Conservation (phyloP, 345 rosid species). For the Populus deltoides region DNA sequence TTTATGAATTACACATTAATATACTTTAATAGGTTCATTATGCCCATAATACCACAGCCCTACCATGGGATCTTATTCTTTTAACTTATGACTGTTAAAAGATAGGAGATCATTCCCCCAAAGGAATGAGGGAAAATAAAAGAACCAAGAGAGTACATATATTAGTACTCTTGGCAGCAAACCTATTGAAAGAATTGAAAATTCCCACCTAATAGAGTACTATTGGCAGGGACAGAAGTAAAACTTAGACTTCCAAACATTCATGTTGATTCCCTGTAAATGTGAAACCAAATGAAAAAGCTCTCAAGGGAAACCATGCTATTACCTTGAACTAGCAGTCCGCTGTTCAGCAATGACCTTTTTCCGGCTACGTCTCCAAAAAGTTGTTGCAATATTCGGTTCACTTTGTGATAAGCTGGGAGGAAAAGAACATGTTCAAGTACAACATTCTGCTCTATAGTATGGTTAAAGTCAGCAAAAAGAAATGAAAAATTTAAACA, state of each 20-base stretch:
- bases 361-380: conserved; percentile 86
- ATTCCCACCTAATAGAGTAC: not conserved
- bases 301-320: conserved; percentile 39
- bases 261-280: not conserved
- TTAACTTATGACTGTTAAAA: not conserved
- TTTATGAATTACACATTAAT: not conserved
- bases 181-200: not conserved
- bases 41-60: not conserved
- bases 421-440: not conserved
- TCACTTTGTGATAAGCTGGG: conserved; percentile 84
- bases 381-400: conserved; percentile 78
- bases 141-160: not conserved
- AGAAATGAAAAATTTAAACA: not conserved
- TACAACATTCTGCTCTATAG: not conserved
- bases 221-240: not conserved
- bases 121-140: not conserved
- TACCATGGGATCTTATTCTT: not conserved
- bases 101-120: not conserved
- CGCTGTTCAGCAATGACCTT: conserved; percentile 90
- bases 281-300: conserved; percentile 14
- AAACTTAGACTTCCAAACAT: not conserved
- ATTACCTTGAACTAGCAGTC: conserved; percentile 78
- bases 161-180: not conserved
- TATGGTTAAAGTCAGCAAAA: not conserved
- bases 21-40: not conserved